Evolutionary conservation across 805 yeast genomes (phyloP).

Genomic region (Pichia membranifaciens): DNA sequence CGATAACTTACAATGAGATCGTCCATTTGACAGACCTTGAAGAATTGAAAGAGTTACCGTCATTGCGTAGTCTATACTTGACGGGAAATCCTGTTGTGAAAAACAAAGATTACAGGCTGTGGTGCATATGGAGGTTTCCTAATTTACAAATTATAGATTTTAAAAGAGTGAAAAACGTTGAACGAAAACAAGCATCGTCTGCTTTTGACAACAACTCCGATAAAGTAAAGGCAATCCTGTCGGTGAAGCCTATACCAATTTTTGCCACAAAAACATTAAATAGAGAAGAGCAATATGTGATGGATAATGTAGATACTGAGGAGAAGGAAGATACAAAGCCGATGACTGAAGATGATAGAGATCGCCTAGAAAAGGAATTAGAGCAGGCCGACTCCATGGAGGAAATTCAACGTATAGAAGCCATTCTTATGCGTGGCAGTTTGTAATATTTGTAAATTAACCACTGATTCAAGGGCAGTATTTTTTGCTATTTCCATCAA

Average conservation of each 20-base stretch:
- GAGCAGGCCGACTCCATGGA: slow-evolving; percentile 60
- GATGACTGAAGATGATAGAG: slow-evolving; percentile 50
- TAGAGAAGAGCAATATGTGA: neutral
- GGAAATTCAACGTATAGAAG: slow-evolving; percentile 71
- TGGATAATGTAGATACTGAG: neutral
- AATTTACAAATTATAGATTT: slow-evolving; percentile 61
- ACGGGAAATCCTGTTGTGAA: slow-evolving; percentile 53
- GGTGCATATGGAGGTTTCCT: slow-evolving; percentile 60
- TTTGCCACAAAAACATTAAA: neutral
- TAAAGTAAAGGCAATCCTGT: slow-evolving; percentile 29
- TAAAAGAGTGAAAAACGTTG: slow-evolving; percentile 49
- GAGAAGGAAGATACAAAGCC: slow-evolving; percentile 19
- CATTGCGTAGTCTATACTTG: slow-evolving; percentile 45
- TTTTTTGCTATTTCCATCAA: too few species aligned
- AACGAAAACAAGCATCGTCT: slow-evolving; percentile 41
- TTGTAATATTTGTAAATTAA: slow-evolving; percentile 14
- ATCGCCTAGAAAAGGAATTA: slow-evolving; percentile 46
- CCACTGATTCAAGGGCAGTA: too few species aligned
- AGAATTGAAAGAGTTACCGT: slow-evolving; percentile 34
- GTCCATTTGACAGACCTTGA: slow-evolving; percentile 39
- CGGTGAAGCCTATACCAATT: neutral
- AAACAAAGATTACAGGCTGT: slow-evolving; percentile 49
- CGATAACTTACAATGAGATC: slow-evolving; percentile 49
- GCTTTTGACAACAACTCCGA: slow-evolving; percentile 35
- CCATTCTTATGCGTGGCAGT: slow-evolving; percentile 37